phyloP scores from a whole-genome alignment of 805 yeast species.

The Candida palmyrensis region DNA sequence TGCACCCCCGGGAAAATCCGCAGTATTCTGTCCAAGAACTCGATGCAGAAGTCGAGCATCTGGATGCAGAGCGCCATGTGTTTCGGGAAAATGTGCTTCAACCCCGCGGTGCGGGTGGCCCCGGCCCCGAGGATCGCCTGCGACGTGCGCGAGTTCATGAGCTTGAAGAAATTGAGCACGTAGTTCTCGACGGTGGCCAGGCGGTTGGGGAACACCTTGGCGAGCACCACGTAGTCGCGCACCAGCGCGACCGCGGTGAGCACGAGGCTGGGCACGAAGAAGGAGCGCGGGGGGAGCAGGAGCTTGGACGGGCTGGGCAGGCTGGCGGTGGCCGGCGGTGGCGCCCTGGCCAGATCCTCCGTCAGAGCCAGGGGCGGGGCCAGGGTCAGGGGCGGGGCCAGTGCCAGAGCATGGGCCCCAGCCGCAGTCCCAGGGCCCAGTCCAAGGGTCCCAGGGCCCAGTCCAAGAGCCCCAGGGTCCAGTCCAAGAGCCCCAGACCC shows the following conservation, averaged over 20 bases:
- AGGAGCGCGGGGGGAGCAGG: slow-evolving; percentile 16
- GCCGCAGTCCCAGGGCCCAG: neutral
- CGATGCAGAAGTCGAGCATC: slow-evolving; percentile 42
- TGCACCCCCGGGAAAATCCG: slow-evolving; percentile 7
- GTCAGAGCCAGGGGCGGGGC: too few relatives aligned
- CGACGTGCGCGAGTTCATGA: slow-evolving; percentile 49
- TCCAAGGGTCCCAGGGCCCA: neutral
- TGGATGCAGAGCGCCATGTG: slow-evolving; percentile 67
- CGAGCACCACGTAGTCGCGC: slow-evolving; percentile 51
- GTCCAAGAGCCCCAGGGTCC: neutral
- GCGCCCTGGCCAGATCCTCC: too few relatives aligned
- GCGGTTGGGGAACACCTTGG: slow-evolving; percentile 49
- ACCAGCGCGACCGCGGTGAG: slow-evolving; percentile 22
- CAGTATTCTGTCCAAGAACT: slow-evolving; percentile 32
- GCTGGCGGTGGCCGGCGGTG: too few relatives aligned
- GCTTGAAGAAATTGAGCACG: slow-evolving; percentile 37
- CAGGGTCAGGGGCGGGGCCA: too few relatives aligned
- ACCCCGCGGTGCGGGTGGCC: slow-evolving; percentile 69
- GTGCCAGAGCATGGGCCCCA: too few relatives aligned
- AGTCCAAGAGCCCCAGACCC: neutral
- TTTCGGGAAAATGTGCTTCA: slow-evolving; percentile 68
- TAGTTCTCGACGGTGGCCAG: slow-evolving; percentile 37
- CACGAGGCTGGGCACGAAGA: slow-evolving; percentile 25
- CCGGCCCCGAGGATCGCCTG: slow-evolving; percentile 69
- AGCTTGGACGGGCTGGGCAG: slow-evolving; percentile 5